A percentile compares a stretch with the other conserved stretches of the same genome.
These are phyloP conservation scores for Solanum hybrid DNA, from an alignment of 305 asterid genomes.

Conservation along the genomic window DNA sequence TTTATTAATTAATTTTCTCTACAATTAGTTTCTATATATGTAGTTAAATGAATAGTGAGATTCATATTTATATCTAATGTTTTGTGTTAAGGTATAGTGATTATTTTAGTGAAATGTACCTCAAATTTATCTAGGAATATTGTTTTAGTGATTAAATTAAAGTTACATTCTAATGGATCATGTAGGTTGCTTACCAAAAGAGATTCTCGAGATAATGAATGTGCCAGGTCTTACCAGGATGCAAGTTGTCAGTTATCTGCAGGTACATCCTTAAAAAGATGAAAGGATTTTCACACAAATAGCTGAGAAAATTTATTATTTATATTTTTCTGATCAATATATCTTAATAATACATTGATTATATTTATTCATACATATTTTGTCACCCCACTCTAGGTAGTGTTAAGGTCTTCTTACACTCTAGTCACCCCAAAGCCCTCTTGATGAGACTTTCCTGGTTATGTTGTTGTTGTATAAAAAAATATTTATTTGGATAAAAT, in stretches of 20 bases:
- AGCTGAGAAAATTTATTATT: no score
- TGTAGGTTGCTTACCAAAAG: conserved; percentile 19
- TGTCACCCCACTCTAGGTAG: not conserved
- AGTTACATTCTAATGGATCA: no score
- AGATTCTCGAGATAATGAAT: conserved; percentile 39
- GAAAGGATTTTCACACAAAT: not conserved
- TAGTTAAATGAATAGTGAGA: not conserved
- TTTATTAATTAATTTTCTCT: not conserved
- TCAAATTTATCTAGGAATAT: no score
- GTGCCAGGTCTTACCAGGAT: conserved; percentile 7
- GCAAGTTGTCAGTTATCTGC: conserved; percentile 63
- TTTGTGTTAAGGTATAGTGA: no score
- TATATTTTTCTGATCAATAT: no score
- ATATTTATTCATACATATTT: not conserved
- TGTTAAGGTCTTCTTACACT: not conserved
- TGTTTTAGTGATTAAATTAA: no score
- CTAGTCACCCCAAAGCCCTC: not conserved
- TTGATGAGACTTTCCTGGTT: not conserved
- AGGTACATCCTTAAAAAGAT: not conserved
- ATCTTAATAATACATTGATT: not conserved
- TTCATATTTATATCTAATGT: no score
- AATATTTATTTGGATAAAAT: no score
- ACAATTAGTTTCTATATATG: no score
- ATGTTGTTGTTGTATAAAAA: not conserved
- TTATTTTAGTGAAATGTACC: no score